These are phyloP conservation scores for Vanilla planifolia DNA, from an alignment of 106 monocot genomes.

Conservation along the genomic window DNA sequence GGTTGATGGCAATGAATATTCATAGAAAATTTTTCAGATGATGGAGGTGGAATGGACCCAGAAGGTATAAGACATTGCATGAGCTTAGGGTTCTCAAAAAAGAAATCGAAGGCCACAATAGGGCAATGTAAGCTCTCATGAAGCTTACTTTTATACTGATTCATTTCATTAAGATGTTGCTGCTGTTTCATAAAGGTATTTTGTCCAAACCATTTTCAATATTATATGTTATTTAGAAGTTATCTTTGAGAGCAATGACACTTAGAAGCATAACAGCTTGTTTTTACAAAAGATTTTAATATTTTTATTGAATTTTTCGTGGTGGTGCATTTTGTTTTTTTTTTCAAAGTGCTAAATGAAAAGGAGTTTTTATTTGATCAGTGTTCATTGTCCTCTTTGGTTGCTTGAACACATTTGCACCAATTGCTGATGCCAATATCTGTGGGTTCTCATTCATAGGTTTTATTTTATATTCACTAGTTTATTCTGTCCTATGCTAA, in stretches of 20 bases:
- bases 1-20: slow-evolving; percentile 4
- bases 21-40: slow-evolving; percentile 38
- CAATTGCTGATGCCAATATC: too few relatives aligned
- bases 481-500: too few relatives aligned
- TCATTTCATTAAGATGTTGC: not conserved
- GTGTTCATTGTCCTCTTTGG: too few relatives aligned
- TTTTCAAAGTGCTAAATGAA: too few relatives aligned
- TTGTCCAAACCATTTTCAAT: not conserved
- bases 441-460: too few relatives aligned
- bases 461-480: too few relatives aligned
- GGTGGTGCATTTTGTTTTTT: too few relatives aligned
- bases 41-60: slow-evolving; percentile 95
- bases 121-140: slow-evolving; percentile 60
- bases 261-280: not conserved
- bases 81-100: slow-evolving; percentile 91
- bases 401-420: too few relatives aligned
- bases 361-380: too few relatives aligned
- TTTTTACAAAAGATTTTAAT: too few relatives aligned
- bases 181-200: not conserved
- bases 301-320: too few relatives aligned
- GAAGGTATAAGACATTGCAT: slow-evolving; percentile 76
- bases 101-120: slow-evolving; percentile 66
- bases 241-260: not conserved
- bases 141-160: not conserved
- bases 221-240: not conserved